Evolutionary conservation across 306 rosid species (phyloP), one percentile per base, ranked within the genome.

Genomic region (Elaeagnus macrophylla): DNA sequence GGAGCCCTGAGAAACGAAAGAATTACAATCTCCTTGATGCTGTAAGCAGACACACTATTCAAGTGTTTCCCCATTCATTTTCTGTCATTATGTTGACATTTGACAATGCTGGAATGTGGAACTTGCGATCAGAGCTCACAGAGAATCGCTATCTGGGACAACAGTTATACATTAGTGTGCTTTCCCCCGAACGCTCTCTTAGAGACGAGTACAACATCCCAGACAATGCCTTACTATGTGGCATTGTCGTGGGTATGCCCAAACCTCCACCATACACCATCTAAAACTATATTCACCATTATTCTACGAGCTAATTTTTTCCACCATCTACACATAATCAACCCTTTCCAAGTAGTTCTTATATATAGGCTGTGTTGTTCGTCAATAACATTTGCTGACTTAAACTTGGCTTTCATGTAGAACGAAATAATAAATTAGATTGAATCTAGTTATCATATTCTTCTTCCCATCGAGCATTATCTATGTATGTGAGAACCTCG

Each of bases 71-170:
- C 0, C 81, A 86, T 39, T 84, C 83, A 2, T 84, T 80, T 78
- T 88, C 83, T 5, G 88, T 88, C 0, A 66, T 84, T 16, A 46
- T 84, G 61, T n/a, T 76, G 44, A 43, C 88, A 43, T 78, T 75
- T 7, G 94, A 84, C 73, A 84, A 81, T 38, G 69, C 58, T 0
- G 94, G 94, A 52, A 71, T 81, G 69, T 84, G 94, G 94, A 84
- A 78, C 9, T 12, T 84, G 40, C 69, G 88, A 66, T 84, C 88
- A 1, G 85, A 84, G 67, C 7, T 62, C 1, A 51, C 75, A 3
- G 94, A 84, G 80, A 75, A 69, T 47, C 69, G 85, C 20, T 81
- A 84, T 72, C 51, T 84, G 48, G 94, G 94, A 0, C 94, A 84
- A 37, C 81, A 84, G 15, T 32, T 84, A n/a, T 84, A 84, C 66